These are phyloP conservation scores for Populus davidiana DNA, from an alignment of 345 rosid species.

Conservation along the genomic window DNA sequence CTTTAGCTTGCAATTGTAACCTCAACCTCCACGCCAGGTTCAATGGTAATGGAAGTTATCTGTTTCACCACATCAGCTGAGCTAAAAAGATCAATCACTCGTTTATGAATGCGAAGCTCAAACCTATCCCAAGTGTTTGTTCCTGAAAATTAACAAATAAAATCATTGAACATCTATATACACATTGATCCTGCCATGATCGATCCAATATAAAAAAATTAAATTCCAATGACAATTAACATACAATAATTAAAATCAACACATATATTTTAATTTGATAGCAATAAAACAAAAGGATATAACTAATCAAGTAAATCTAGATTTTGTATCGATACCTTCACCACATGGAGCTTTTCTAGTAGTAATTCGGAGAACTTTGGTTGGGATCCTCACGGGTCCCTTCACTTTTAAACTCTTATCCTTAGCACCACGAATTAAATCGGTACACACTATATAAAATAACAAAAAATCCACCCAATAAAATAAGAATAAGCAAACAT, in stretches of 20 bases:
- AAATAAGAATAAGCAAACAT: neutral
- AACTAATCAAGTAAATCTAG: neutral
- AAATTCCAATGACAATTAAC: neutral
- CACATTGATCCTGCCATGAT: neutral
- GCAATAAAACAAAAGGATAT: too few species aligned
- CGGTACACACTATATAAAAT: neutral
- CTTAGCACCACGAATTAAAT: neutral
- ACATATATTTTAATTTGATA: neutral
- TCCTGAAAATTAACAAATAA: slow-evolving; percentile 18
- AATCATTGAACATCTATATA: neutral
- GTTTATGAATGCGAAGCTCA: slow-evolving; percentile 49
- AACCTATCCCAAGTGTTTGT: slow-evolving; percentile 53
- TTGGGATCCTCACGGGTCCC: neutral
- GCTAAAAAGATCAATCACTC: slow-evolving; percentile 45
- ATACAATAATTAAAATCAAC: neutral
- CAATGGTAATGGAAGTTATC: slow-evolving; percentile 49
- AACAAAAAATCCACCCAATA: neutral
- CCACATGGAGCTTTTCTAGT: neutral
- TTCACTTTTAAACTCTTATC: neutral
- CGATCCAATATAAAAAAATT: neutral
- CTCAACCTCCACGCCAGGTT: slow-evolving; percentile 54
- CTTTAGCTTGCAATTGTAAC: slow-evolving; percentile 43
- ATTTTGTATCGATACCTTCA: neutral
- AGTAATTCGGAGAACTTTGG: neutral
- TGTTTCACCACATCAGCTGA: slow-evolving; percentile 53